Conservation (phyloP, 148 eudicot species). For the Silene latifolia region DNA sequence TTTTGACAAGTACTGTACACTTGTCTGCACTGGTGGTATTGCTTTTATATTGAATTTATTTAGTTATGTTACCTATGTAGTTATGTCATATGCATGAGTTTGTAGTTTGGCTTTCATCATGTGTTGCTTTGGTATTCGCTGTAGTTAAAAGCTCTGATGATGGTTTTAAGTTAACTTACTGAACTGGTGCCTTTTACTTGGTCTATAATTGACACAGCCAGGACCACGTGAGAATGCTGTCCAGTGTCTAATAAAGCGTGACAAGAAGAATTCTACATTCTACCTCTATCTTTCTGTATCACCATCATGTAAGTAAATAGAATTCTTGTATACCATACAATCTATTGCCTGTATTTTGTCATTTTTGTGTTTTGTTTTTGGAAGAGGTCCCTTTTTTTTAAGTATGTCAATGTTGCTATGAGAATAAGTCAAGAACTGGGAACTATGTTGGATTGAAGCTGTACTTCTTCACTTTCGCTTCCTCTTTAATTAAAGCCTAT, state of each 20-base stretch:
- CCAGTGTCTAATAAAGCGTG: slow-evolving; percentile 84
- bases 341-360: neutral
- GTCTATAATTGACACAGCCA: slow-evolving; percentile 48
- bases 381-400: neutral
- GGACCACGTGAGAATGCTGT: slow-evolving; percentile 78
- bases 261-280: slow-evolving; percentile 75
- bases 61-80: too few relatives aligned
- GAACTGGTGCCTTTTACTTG: neutral
- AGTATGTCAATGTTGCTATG: neutral
- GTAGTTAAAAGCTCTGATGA: neutral
- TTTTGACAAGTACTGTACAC: neutral
- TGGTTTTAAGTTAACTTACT: neutral
- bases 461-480: neutral
- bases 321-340: neutral
- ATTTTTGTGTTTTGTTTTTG: neutral
- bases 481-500: neutral
- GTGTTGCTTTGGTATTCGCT: neutral
- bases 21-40: too few relatives aligned
- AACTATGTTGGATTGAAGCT: neutral
- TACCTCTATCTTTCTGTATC: slow-evolving; percentile 78
- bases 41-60: too few relatives aligned
- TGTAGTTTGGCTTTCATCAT: neutral
- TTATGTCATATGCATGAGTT: neutral
- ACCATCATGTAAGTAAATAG: slow-evolving; percentile 54
- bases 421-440: neutral